These are phyloP conservation scores for Lasiodiplodia citricola DNA, from an alignment of 2,329 filamentous ascomycete genomes.

Conservation along the genomic window DNA sequence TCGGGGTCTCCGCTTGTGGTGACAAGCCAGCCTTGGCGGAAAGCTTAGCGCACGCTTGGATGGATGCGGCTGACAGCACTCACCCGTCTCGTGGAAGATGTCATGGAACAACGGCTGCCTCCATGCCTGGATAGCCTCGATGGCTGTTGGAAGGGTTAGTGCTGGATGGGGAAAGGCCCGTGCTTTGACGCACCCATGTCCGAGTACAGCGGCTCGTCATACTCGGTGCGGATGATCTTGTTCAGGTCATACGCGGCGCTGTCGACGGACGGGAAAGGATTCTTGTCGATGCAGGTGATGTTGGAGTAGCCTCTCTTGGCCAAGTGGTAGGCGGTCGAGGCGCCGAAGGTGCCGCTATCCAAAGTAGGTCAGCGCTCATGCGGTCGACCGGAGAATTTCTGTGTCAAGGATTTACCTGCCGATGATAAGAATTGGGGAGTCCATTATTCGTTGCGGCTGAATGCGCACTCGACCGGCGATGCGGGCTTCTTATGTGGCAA, in stretches of 20 bases:
- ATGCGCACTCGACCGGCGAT: neutral
- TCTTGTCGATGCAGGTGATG: slow-evolving; percentile 38
- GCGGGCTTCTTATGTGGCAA: slow-evolving; percentile 22
- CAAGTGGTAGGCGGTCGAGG: slow-evolving; percentile 40
- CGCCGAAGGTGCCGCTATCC: slow-evolving; percentile 39
- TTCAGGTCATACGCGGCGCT: slow-evolving; percentile 29
- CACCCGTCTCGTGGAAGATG: slow-evolving; percentile 28
- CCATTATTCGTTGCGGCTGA: slow-evolving; percentile 21
- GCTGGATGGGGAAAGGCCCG: neutral
- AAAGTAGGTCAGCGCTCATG: slow-evolving; percentile 25
- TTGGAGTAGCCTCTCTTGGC: slow-evolving; percentile 38
- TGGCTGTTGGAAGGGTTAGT: slow-evolving; percentile 12
- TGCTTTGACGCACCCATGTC: slow-evolving; percentile 27
- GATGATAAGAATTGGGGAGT: slow-evolving; percentile 12
- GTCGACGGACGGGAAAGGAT: slow-evolving; percentile 26
- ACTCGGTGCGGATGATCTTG: slow-evolving; percentile 32
- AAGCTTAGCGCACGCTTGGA: slow-evolving; percentile 4
- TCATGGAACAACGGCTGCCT: slow-evolving; percentile 27
- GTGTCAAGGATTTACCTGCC: slow-evolving; percentile 15
- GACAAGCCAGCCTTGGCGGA: slow-evolving; percentile 27
- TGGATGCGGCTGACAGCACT: neutral
- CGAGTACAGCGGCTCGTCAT: slow-evolving; percentile 30
- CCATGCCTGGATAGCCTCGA: slow-evolving; percentile 31
- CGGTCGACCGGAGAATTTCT: neutral
- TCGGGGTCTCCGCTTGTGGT: slow-evolving; percentile 29